A percentile compares a stretch with the other conserved stretches of the same genome.
phyloP scores from a whole-genome alignment of 495 filamentous ascomycete genomes.

The Geopyxis carbonaria region DNA sequence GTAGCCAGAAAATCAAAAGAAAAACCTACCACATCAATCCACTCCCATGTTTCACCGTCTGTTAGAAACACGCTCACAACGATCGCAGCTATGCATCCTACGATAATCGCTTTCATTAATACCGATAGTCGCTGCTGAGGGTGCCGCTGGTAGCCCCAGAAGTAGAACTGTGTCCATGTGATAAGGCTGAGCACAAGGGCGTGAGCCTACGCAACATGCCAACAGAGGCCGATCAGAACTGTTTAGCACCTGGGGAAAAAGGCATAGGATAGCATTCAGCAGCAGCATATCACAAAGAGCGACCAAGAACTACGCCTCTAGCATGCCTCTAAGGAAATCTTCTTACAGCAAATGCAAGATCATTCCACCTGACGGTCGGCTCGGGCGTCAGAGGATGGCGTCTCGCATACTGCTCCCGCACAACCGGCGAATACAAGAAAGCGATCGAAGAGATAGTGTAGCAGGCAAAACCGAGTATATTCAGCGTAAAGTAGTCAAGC shows the following conservation, averaged over 20 bases:
- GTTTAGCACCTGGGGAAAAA: no score
- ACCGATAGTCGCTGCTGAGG: constrained; percentile 41
- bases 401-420: constrained; percentile 69
- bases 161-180: constrained; percentile 55
- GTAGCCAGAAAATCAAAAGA: constrained; percentile 2
- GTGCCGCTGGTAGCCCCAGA: constrained; percentile 26
- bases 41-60: constrained; percentile 40
- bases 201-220: constrained; percentile 42
- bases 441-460: constrained; percentile 56
- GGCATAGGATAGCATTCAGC: no score
- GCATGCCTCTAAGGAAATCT: no score
- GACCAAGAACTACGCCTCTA: no score
- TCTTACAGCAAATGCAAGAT: constrained; percentile 59
- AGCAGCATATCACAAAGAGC: no score
- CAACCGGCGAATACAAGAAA: constrained; percentile 61
- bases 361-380: constrained; percentile 77
- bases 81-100: constrained; percentile 46
- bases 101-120: constrained; percentile 46
- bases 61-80: constrained; percentile 39
- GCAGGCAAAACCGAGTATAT: constrained; percentile 50
- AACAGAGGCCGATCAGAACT: no score
- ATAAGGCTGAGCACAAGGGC: constrained; percentile 51
- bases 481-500: constrained; percentile 71
- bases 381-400: constrained; percentile 52
- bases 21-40: constrained; percentile 61